Evolutionary conservation across 306 rosid genomes (phyloP), one percentile per base, ranked within the genome.

Genomic region (Dryas alaskensis): DNA sequence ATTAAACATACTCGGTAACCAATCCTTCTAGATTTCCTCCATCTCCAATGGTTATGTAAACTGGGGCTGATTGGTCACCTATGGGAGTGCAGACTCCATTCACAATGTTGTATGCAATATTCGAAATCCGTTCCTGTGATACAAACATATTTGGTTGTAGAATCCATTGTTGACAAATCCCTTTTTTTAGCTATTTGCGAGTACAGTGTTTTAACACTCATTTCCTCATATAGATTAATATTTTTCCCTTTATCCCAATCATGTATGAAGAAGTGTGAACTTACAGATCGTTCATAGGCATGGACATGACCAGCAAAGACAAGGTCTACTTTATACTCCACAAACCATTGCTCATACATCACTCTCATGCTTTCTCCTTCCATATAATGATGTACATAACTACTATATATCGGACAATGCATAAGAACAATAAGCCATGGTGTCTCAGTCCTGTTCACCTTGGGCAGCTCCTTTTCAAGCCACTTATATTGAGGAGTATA

Each of bases 1-100:
- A 25, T 3, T 44, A 61, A 62, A 76, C 89, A 3, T 84, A 89
- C 97, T 65, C 73, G 3, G 90, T 84, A 17, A 46, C 86, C 64
- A 89, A 65, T 82, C 96, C 96, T 89, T 92, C 90, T 58, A 88
- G 78, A 77, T 92, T 89, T 73, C 97, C 97, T 70, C 96, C 96
- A 80, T 87, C 97, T 74, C 93, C 97, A 73, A 92, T 81, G 8
- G 97, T 87, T 79, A 89, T 83, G 73, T 92, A 89, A 68, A 92
- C 85, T 9, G 93, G 96, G 42, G 96, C 92, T 55, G 83, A 77
- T 63, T 31, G 60, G 71, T 86, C 86, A 1, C 64, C 61, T 10
- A 65, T 39, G 60, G 93, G 91, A 69, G 73, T 77, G 82, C 91
- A 89, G 51, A 76, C 0, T 27, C 89, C 89, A 60, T 86, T 89